These are phyloP conservation scores for Gleditsia sinensis DNA, from an alignment of 306 rosid species.

Conservation along the genomic window DNA sequence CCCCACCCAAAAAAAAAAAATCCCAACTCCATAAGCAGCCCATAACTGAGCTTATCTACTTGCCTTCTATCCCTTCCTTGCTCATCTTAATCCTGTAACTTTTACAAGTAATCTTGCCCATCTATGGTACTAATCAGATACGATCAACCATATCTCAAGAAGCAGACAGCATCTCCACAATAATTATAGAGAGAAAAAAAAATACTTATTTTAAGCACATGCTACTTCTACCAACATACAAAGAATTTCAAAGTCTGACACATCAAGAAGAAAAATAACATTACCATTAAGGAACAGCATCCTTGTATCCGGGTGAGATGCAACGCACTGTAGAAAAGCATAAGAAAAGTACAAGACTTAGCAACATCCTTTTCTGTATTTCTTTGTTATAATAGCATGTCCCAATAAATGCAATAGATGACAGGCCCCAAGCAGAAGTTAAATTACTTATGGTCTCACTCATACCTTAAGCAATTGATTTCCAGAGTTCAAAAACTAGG, in stretches of 20 bases:
- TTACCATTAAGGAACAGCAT: slow-evolving; percentile 83
- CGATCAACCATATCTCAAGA: slow-evolving; percentile 9
- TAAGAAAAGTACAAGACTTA: slow-evolving; percentile 18
- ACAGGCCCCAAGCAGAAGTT: not conserved
- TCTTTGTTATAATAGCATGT: not conserved
- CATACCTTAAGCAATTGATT: not conserved
- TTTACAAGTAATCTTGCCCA: not conserved
- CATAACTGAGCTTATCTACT: slow-evolving; percentile 7
- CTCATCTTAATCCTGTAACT: not conserved
- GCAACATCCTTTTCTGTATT: not conserved
- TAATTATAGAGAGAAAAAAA: not conserved
- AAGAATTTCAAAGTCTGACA: not conserved
- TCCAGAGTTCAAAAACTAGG: slow-evolving; percentile 1
- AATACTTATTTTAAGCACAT: not conserved
- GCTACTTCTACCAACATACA: not conserved
- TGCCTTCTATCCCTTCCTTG: not conserved
- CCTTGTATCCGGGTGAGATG: slow-evolving; percentile 86
- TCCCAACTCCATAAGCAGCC: not conserved
- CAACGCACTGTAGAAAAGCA: slow-evolving; percentile 65
- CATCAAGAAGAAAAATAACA: slow-evolving; percentile 34
- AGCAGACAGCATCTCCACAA: not conserved
- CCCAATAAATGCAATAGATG: not conserved
- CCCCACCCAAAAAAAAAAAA: too few relatives aligned
- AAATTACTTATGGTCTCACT: not conserved
- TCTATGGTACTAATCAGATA: not conserved